These are phyloP conservation scores for Pseudogymnoascus verrucosus DNA, from an alignment of 2,329 filamentous ascomycete species.

Conservation along the genomic window DNA sequence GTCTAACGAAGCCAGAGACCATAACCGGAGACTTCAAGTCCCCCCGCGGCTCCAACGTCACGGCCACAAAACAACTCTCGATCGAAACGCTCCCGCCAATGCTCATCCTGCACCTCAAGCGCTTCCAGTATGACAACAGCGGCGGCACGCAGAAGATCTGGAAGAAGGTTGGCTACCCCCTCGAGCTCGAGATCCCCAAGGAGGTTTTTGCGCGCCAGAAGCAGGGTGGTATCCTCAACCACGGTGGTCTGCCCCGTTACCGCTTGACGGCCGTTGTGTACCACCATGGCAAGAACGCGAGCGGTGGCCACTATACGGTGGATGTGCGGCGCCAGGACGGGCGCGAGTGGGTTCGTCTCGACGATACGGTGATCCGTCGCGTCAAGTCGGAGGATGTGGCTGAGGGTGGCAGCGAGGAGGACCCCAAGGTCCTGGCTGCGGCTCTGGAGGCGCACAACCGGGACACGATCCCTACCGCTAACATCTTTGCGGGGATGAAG, in stretches of 20 bases:
- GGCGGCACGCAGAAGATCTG: conserved; percentile 93
- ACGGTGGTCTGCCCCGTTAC: conserved; percentile 72
- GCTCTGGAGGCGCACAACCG: conserved; percentile 61
- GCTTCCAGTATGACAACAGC: conserved; percentile 88
- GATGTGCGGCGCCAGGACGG: conserved; percentile 91
- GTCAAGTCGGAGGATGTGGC: conserved; percentile 84
- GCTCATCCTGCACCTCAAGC: conserved; percentile 89
- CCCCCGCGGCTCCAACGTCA: conserved; percentile 64
- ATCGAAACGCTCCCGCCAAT: conserved; percentile 88
- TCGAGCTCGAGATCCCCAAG: conserved; percentile 87
- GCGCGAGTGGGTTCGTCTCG: conserved; percentile 91
- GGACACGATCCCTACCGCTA: conserved; percentile 43
- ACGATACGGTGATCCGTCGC: conserved; percentile 83
- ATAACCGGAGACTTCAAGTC: conserved; percentile 80
- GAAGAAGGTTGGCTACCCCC: conserved; percentile 93
- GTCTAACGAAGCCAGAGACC: conserved; percentile 73
- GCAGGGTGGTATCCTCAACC: conserved; percentile 55
- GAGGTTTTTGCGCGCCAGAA: conserved; percentile 77
- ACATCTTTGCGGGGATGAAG: conserved; percentile 64
- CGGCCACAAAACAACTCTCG: conserved; percentile 87
- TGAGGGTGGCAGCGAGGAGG: conserved; percentile 74
- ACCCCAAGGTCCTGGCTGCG: conserved; percentile 58
- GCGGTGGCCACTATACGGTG: conserved; percentile 95
- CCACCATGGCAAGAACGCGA: conserved; percentile 94
- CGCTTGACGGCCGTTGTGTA: conserved; percentile 86